Base-by-base conservation (phyloP, 73 alveolate species). In the Effrenium voratum region DNA sequence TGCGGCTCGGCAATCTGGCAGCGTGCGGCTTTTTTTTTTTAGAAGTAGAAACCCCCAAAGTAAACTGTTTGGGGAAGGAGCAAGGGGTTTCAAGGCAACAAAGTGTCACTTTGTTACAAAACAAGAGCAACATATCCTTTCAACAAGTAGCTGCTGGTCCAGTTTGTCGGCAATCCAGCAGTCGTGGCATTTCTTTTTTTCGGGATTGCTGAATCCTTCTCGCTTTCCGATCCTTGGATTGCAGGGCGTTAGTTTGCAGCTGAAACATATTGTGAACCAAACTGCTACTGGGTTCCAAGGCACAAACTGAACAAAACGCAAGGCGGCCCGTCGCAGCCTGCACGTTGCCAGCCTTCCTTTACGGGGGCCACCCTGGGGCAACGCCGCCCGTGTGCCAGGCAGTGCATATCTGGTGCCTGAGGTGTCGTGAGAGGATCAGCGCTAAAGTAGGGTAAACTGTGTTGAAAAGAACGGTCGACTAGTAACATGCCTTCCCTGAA, bases 241-340 rank as follows among this genome's bases (percentile, higher is more conserved):
- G 40, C 43, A 41, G 15, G 12, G 22, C 12, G 0, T 19, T 34
- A 8, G 55, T 41, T n/a, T n/a, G n/a, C n/a, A n/a, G n/a, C n/a
- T n/a, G n/a, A n/a, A n/a, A n/a, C n/a, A n/a, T n/a, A n/a, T n/a
- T n/a, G n/a, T n/a, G n/a, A n/a, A n/a, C n/a, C n/a, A n/a, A n/a
- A n/a, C n/a, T n/a, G n/a, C n/a, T n/a, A n/a, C n/a, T n/a, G n/a
- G n/a, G n/a, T n/a, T 36, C 57, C 41, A 16, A 43, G 87, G n/a
- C 28, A 43, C 87, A 3, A 43, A 19, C 63, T 43, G 43, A 77
- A 77, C 26, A 77, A 40, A 30, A 77, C 87, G 36, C 87, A 77
- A 2, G 87, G 87, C 3, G 87, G 87, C n/a, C 87, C 87, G 19
- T 77, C 87, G 0, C n/a, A n/a, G n/a, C n/a, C n/a, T n/a, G n/a